Conservation (phyloP, 306 rosid genomes). For the Rosa persica region DNA sequence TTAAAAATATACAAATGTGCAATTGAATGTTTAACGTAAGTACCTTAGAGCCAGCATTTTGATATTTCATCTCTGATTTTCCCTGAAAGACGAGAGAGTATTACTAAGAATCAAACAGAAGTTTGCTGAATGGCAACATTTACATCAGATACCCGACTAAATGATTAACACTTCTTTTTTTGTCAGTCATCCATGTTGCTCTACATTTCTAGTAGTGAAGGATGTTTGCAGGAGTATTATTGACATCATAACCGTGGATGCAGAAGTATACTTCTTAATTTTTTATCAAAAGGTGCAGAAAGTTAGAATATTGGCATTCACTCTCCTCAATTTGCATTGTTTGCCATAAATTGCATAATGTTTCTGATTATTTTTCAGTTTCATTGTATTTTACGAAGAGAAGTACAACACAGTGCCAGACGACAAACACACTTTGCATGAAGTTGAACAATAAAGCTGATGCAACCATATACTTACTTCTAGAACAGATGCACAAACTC, state of each 20-base stretch:
- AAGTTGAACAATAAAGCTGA: background rate
- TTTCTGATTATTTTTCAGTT: background rate
- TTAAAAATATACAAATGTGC: background rate
- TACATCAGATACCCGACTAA: background rate
- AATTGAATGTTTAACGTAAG: slow-evolving; percentile 15
- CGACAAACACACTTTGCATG: background rate
- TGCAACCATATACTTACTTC: background rate
- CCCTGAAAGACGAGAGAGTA: slow-evolving; percentile 38
- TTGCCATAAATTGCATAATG: background rate
- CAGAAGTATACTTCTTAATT: background rate
- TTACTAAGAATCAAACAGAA: background rate
- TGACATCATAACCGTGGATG: background rate
- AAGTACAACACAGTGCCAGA: background rate
- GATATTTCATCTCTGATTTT: slow-evolving; percentile 36
- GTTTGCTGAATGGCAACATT: background rate
- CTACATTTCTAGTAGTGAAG: background rate
- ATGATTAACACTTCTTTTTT: background rate
- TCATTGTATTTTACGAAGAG: background rate
- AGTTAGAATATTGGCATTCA: slow-evolving; percentile 1
- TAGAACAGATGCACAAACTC: background rate
- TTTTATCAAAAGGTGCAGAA: background rate
- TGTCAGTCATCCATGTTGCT: background rate
- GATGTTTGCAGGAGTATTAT: background rate
- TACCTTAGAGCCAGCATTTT: slow-evolving; percentile 43
- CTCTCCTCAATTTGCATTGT: background rate